These are phyloP conservation scores for Pleurozium schreberi DNA, from an alignment of 225 moss, liverwort and hornwort genomes.

Conservation along the genomic window DNA sequence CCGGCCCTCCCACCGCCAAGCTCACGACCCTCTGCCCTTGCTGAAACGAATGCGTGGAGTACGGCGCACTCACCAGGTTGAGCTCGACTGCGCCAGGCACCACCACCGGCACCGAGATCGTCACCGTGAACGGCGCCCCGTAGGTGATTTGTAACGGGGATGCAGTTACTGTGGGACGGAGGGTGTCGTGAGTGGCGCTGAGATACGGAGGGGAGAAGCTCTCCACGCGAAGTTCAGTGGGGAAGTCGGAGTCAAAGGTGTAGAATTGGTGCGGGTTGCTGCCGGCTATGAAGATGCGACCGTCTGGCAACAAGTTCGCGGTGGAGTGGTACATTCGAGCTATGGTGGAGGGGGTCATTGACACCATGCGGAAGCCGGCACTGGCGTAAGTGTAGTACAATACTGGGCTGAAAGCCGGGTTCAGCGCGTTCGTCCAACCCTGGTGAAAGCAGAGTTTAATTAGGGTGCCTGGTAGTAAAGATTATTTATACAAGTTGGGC, in stretches of 20 bases:
- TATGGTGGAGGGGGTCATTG: constrained; percentile 28
- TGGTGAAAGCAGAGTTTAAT: background rate
- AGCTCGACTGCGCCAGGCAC: constrained; percentile 10
- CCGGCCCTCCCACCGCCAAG: constrained; percentile 11
- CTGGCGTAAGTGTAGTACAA: constrained; percentile 35
- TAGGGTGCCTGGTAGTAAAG: background rate
- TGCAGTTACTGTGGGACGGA: constrained; percentile 26
- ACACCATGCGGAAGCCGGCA: constrained; percentile 22
- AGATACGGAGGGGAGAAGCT: constrained; percentile 62
- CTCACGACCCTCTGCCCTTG: constrained; percentile 71
- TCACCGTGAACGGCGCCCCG: constrained; percentile 22
- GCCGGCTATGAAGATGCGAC: constrained; percentile 45
- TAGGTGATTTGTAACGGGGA: constrained; percentile 33
- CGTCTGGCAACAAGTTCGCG: constrained; percentile 41
- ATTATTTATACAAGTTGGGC: background rate
- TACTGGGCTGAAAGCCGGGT: constrained; percentile 38
- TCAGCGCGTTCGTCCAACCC: constrained; percentile 38
- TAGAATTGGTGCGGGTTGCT: constrained; percentile 62
- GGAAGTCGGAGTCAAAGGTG: constrained; percentile 16
- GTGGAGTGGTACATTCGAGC: constrained; percentile 54
- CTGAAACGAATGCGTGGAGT: constrained; percentile 60
- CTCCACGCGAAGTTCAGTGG: constrained; percentile 69
- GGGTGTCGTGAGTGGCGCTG: background rate
- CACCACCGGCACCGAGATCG: constrained; percentile 1
- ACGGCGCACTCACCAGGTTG: constrained; percentile 59